Conservation (phyloP, 1,139 yeast genomes). For the Pichia sp. region DNA sequence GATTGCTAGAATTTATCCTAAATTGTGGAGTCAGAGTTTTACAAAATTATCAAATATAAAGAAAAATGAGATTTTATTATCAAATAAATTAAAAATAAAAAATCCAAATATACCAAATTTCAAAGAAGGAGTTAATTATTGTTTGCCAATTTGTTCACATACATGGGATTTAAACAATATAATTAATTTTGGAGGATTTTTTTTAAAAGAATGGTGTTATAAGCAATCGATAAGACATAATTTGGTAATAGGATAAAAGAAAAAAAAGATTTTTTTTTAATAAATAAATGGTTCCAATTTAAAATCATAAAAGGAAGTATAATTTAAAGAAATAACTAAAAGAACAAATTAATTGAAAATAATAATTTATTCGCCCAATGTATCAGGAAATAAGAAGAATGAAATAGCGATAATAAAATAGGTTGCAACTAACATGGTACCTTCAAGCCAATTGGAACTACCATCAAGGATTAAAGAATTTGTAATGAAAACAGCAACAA, state of each 20-base stretch:
- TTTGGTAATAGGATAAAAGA: background rate
- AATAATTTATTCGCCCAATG: constrained; percentile 20
- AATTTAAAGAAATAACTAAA: background rate
- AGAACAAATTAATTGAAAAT: no score
- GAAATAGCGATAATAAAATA: constrained; percentile 84
- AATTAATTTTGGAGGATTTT: constrained; percentile 22
- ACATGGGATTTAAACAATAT: constrained; percentile 16
- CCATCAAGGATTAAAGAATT: constrained; percentile 89
- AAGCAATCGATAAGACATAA: constrained; percentile 5
- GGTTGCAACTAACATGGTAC: constrained; percentile 83
- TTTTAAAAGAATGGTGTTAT: constrained; percentile 21
- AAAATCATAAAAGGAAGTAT: background rate
- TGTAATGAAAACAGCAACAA: constrained; percentile 80
- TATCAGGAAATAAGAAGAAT: constrained; percentile 74
- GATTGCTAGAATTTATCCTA: constrained; percentile 8
- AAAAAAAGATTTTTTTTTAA: background rate
- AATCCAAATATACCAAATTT: constrained; percentile 1
- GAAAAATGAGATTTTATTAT: constrained; percentile 4
- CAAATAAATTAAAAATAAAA: background rate
- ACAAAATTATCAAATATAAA: constrained; percentile 8
- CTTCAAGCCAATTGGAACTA: constrained; percentile 95
- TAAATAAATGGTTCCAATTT: no score
- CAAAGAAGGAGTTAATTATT: constrained; percentile 13
- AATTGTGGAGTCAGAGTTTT: constrained; percentile 5
- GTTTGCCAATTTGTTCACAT: constrained; percentile 16